Conservation (phyloP, 768 basidiomycete genomes). For the Pisolithus microcarpus region DNA sequence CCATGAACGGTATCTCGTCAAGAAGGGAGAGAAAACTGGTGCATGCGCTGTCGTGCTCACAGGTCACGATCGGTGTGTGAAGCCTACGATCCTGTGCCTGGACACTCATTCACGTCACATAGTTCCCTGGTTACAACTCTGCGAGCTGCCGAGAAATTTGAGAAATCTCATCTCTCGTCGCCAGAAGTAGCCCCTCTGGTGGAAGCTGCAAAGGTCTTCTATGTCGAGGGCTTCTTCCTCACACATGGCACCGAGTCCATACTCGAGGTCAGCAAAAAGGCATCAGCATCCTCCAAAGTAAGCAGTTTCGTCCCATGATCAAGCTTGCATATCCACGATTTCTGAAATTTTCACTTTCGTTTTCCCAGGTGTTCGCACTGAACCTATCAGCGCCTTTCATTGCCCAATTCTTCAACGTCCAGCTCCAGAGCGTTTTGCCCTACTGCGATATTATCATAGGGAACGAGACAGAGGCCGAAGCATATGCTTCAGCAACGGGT, state of each 20-base stretch:
- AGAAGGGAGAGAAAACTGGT: conserved; percentile 82
- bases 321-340: background rate
- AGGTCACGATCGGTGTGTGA: conserved; percentile 74
- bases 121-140: conserved; percentile 93
- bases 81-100: background rate
- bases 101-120: conserved; percentile 1
- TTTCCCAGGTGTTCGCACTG: conserved; percentile 66
- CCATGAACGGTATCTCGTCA: conserved; percentile 81
- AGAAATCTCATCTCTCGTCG: conserved; percentile 70
- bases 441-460: conserved; percentile 88
- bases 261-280: conserved; percentile 69
- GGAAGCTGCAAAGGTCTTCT: conserved; percentile 77
- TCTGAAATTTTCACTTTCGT: background rate
- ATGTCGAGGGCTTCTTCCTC: conserved; percentile 96
- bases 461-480: conserved; percentile 92
- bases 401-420: conserved; percentile 80
- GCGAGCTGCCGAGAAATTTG: conserved; percentile 86
- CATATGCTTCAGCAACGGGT: conserved; percentile 73
- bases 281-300: conserved; percentile 72
- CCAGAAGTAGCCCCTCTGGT: conserved; percentile 70
- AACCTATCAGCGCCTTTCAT: conserved; percentile 99
- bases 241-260: conserved; percentile 80
- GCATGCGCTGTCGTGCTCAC: conserved; percentile 96
- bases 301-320: too few relatives aligned
- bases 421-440: conserved; percentile 75